Evolutionary conservation across 2,329 filamentous ascomycete genomes (phyloP), one percentile per base, ranked within the genome.

Genomic region (Phaeosphaeriaceae sp.): DNA sequence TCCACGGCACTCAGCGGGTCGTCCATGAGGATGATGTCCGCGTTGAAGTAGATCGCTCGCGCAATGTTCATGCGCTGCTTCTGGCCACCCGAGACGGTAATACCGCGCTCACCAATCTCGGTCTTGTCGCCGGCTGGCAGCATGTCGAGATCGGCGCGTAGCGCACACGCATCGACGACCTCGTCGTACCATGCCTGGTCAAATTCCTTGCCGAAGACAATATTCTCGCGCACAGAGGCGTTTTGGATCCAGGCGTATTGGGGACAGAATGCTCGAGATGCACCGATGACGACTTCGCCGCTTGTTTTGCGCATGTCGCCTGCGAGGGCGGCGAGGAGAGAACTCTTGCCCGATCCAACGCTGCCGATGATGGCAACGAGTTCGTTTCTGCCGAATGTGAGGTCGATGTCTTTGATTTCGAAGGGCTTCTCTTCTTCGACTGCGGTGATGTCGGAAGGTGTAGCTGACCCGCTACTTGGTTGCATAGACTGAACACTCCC

Each of bases 171-270:
- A 73, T 90, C 86, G 31, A 97, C 84, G n/a, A 97, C 93, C 51
- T 90, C 80, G 46, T 89, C 85, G 71, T 97, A 96, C 93, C 94
- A 97, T 2, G 81, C 80, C 57, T 84, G 84, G 52, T 96, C 84
- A 60, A 66, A 86, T 74, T 84, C 81, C 83, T 92, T 94, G 11
- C 94, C 94, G 70, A 98, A 98, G 0, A 92, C 79, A 58, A 99
- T 96, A 70, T 99, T 99, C 33, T 97, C 88, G 61, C 88, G 88
- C 3, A 98, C 86, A 0, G 90, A 91, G 0, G 92, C 85, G 71
- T 98, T 98, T 73, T 98, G 94, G 49, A 99, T 97, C 95, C 95
- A 99, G 0, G 95, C 92, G 72, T 97, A 97, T 74, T 99, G 94
- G 0, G 94, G 94, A 65, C 95, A 98, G 70, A 97, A 97, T 0